Evolutionary conservation across 169 alveolate species (phyloP).

Genomic region (Babesia divergens): DNA sequence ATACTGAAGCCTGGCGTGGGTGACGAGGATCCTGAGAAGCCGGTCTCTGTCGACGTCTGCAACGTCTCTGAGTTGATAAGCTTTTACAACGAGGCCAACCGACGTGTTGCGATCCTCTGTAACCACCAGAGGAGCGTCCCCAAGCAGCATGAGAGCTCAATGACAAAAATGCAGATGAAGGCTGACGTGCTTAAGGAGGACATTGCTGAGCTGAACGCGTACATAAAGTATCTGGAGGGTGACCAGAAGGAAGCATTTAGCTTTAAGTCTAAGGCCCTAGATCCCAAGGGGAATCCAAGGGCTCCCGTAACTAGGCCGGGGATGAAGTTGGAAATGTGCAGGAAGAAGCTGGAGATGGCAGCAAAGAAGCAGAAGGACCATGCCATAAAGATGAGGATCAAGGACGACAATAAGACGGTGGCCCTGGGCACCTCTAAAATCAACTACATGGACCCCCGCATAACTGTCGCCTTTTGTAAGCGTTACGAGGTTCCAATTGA

Average conservation of each 20-base stretch:
- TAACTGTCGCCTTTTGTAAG: slow-evolving; percentile 96
- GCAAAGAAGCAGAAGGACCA: slow-evolving; percentile 44
- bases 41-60: slow-evolving; percentile 74
- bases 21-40: slow-evolving; percentile 55
- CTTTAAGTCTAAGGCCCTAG: slow-evolving; percentile 54
- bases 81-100: slow-evolving; percentile 95
- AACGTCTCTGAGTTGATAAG: slow-evolving; percentile 85
- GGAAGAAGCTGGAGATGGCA: slow-evolving; percentile 40
- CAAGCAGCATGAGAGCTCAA: slow-evolving; percentile 91
- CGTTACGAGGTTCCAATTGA: slow-evolving; percentile 94
- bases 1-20: slow-evolving; percentile 6
- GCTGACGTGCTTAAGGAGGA: slow-evolving; percentile 82
- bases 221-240: slow-evolving; percentile 79
- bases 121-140: slow-evolving; percentile 93
- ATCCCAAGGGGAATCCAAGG: slow-evolving; percentile 73
- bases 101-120: slow-evolving; percentile 97
- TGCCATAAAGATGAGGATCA: slow-evolving; percentile 81
- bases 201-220: slow-evolving; percentile 79
- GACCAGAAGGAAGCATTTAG: slow-evolving; percentile 58
- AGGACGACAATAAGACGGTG: slow-evolving; percentile 94
- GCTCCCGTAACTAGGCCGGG: slow-evolving; percentile 63
- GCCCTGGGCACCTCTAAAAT: slow-evolving; percentile 98
- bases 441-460: slow-evolving; percentile 99
- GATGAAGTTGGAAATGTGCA: slow-evolving; percentile 68
- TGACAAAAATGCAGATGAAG: slow-evolving; percentile 88